Evolutionary conservation across 2,329 filamentous ascomycete species (phyloP).

Genomic region (Colletotrichum musae): DNA sequence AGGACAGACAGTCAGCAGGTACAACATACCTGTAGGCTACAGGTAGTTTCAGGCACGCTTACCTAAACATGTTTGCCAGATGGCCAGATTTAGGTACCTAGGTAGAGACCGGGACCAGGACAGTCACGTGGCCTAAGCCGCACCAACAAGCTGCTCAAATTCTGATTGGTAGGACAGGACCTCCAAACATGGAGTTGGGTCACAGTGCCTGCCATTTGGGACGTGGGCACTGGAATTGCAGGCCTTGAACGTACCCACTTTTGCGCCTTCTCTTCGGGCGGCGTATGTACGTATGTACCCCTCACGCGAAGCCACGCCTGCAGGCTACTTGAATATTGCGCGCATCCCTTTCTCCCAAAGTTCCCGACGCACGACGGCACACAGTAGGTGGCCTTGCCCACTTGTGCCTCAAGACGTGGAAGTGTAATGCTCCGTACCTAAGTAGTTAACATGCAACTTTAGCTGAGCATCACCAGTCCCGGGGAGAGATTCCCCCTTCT

Average conservation of each 20-base stretch:
- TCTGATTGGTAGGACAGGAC: conserved; percentile 35
- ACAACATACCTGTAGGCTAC: neutral
- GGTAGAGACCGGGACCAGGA: neutral
- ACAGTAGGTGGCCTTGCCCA: conserved; percentile 1
- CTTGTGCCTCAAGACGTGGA: conserved; percentile 2
- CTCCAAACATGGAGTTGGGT: neutral
- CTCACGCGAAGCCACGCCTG: conserved; percentile 50
- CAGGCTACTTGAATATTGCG: conserved; percentile 51
- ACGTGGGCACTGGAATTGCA: neutral
- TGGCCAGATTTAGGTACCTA: neutral
- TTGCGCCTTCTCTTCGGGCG: conserved; percentile 2
- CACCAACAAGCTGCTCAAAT: conserved; percentile 28
- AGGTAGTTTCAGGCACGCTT: neutral
- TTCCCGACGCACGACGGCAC: conserved; percentile 18
- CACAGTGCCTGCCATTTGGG: too few species aligned
- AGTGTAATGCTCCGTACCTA: neutral
- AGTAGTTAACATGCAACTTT: neutral
- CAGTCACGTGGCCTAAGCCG: conserved; percentile 36
- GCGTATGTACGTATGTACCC: conserved; percentile 32
- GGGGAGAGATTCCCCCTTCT: neutral
- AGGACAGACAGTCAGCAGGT: too few species aligned
- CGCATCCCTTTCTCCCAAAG: conserved; percentile 7
- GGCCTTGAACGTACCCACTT: conserved; percentile 10
- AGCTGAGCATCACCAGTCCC: neutral
- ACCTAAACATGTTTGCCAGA: too few species aligned